A percentile compares a stretch with the other conserved stretches of the same genome.
Evolutionary conservation across 345 rosid genomes (phyloP).

Genomic region (Eucalyptus sp.): DNA sequence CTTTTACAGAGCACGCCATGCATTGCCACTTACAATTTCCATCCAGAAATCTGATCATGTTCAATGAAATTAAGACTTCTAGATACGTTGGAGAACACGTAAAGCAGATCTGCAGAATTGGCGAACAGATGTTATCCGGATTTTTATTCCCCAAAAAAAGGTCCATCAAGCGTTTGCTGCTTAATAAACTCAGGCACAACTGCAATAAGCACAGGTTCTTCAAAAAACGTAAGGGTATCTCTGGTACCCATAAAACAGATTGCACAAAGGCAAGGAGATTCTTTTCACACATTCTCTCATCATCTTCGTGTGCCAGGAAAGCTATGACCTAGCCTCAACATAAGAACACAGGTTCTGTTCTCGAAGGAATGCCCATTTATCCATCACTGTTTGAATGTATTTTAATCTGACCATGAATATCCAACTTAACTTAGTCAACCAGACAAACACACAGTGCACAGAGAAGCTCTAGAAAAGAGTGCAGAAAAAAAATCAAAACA

Average conservation of each 20-base stretch:
- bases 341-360: background rate
- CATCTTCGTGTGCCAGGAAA: background rate
- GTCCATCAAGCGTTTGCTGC: background rate
- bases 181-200: background rate
- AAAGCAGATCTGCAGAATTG: slow-evolving; percentile 51
- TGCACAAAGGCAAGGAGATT: background rate
- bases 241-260: background rate
- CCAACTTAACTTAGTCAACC: background rate
- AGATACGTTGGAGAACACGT: slow-evolving; percentile 74
- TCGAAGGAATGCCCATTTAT: background rate
- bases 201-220: background rate
- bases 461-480: background rate
- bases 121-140: background rate
- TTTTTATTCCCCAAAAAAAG: background rate
- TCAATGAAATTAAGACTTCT: slow-evolving; percentile 73
- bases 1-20: background rate
- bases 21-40: slow-evolving; percentile 68
- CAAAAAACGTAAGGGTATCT: background rate
- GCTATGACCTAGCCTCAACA: background rate
- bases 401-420: background rate
- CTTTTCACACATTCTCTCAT: background rate
- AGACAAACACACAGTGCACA: background rate
- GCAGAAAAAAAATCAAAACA: background rate
- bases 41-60: slow-evolving; percentile 64
- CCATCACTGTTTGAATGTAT: background rate